phyloP scores from a whole-genome alignment of 345 rosid species.

The Hibiscus mutabilis region DNA sequence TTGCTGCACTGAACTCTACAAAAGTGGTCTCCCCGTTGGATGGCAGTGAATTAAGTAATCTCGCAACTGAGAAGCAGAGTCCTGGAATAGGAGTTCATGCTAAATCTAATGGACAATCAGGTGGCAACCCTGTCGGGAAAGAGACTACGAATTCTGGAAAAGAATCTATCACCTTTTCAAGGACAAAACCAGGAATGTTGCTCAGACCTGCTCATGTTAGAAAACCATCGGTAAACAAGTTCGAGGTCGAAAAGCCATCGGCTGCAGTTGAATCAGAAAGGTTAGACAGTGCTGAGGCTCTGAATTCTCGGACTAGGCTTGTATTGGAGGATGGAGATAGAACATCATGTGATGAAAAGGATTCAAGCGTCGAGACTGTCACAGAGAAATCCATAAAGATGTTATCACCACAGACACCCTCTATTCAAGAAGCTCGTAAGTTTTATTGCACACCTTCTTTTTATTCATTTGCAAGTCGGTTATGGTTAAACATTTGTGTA shows the following conservation, averaged over 20 bases:
- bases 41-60: conserved; percentile 25
- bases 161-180: conserved; percentile 75
- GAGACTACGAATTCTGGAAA: conserved; percentile 37
- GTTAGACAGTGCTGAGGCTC: conserved; percentile 28
- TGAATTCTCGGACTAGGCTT: conserved; percentile 19
- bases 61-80: conserved; percentile 32
- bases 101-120: conserved; percentile 41
- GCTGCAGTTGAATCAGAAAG: conserved; percentile 37
- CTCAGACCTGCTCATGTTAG: conserved; percentile 77
- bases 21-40: conserved; percentile 31
- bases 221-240: conserved; percentile 44
- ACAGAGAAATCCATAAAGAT: conserved; percentile 40
- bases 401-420: conserved; percentile 39
- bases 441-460: conserved; percentile 16
- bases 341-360: conserved; percentile 35
- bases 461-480: not conserved
- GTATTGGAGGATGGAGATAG: conserved; percentile 28
- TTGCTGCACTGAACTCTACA: conserved; percentile 41
- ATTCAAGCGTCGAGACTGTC: conserved; percentile 32
- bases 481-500: not conserved
- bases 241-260: conserved; percentile 43
- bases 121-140: conserved; percentile 39
- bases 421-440: conserved; percentile 52
- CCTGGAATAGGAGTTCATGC: conserved; percentile 15
- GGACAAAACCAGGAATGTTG: conserved; percentile 88